These are phyloP conservation scores for Capsicum baccatum DNA, from an alignment of 257 asterid species.

Conservation along the genomic window DNA sequence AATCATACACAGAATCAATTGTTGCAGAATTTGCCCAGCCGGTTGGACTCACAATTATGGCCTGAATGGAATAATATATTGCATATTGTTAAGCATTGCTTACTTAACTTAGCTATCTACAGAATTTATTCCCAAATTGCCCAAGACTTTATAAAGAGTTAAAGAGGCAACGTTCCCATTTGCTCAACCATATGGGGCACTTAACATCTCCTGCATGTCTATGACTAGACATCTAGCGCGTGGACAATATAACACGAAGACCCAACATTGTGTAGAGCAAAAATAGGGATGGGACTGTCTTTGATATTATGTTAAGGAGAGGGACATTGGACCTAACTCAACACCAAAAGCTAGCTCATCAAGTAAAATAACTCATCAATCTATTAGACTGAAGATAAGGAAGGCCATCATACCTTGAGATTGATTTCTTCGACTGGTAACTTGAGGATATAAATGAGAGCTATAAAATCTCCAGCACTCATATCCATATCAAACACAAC, in stretches of 20 bases:
- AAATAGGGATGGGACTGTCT: background rate
- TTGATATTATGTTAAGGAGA: background rate
- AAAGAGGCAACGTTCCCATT: background rate
- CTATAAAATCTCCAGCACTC: constrained; percentile 92
- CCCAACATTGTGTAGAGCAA: background rate
- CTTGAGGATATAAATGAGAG: constrained; percentile 85
- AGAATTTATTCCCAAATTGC: background rate
- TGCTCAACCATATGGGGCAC: background rate
- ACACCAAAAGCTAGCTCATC: background rate
- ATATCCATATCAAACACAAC: constrained; percentile 91
- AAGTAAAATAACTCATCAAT: background rate
- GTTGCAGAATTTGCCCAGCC: constrained; percentile 97
- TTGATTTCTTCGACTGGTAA: constrained; percentile 65
- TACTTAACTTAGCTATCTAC: background rate
- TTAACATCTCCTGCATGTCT: background rate
- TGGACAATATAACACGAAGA: background rate
- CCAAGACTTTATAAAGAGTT: background rate
- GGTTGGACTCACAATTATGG: constrained; percentile 71
- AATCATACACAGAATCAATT: constrained; percentile 73
- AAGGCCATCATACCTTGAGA: constrained; percentile 60
- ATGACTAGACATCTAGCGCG: background rate
- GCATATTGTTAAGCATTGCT: constrained; percentile 14
- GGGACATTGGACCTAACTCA: background rate
- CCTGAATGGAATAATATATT: constrained; percentile 48
- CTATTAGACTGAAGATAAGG: background rate